Conservation (phyloP, 2,329 filamentous ascomycete genomes). For the Colletotrichum limetticola region DNA sequence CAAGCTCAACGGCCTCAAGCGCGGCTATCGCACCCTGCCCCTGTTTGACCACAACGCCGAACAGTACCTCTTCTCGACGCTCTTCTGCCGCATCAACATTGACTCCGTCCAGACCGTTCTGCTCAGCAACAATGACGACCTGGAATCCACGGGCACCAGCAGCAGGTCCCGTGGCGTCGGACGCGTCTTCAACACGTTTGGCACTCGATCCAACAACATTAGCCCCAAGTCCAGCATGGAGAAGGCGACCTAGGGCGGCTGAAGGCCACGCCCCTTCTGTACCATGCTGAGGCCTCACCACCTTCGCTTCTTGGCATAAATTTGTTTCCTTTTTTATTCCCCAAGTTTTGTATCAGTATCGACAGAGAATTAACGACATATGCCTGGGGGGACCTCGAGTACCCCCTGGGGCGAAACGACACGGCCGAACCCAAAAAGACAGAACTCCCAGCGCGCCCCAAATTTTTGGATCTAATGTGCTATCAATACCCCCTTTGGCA, state of each 20-base stretch:
- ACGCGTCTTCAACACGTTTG: conserved; percentile 63
- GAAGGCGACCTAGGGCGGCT: conserved; percentile 50
- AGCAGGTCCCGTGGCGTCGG: conserved; percentile 69
- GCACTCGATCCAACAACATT: conserved; percentile 56
- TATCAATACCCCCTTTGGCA: conserved; percentile 36
- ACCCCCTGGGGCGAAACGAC: conserved; percentile 32
- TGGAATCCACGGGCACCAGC: conserved; percentile 45
- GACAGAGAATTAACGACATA: conserved; percentile 30
- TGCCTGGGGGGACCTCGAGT: conserved; percentile 14
- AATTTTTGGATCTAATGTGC: conserved; percentile 34
- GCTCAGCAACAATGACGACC: conserved; percentile 57
- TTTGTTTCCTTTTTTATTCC: conserved; percentile 15
- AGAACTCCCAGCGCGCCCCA: conserved; percentile 31
- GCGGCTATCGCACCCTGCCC: conserved; percentile 92
- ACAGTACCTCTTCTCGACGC: conserved; percentile 91
- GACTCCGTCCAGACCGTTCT: conserved; percentile 67
- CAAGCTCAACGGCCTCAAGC: conserved; percentile 88
- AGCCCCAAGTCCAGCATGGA: conserved; percentile 64
- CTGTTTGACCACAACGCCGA: conserved; percentile 90
- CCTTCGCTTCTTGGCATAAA: conserved; percentile 33
- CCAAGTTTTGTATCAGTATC: conserved; percentile 35
- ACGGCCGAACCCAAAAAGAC: conserved; percentile 35
- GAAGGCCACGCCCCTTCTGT: not conserved
- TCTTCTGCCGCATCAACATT: conserved; percentile 89
- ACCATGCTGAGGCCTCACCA: conserved; percentile 1